Percentiles rank a stretch among this genome's conserved stretches.
Evolutionary conservation across 352 stramenopile species (phyloP).

Genomic region (Pythium scleroteichum): DNA sequence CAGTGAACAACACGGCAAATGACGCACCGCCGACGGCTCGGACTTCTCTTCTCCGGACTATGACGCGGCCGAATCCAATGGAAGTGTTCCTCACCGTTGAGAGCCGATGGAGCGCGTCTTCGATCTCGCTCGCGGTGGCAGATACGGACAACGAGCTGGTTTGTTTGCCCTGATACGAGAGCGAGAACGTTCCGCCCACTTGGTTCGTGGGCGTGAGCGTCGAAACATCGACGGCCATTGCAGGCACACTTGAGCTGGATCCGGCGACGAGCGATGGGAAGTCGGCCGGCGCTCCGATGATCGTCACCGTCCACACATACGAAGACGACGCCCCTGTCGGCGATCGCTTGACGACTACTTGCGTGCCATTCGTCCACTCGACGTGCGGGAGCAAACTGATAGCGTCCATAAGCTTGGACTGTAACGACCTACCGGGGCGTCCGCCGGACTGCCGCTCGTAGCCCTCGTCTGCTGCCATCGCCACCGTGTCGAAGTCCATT

Average conservation of each 20-base stretch:
- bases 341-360: conserved; percentile 1
- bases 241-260: not conserved
- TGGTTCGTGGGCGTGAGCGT: conserved; percentile 3
- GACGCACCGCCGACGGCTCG: conserved; percentile 1
- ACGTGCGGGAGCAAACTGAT: conserved; percentile 15
- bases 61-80: conserved; percentile 5
- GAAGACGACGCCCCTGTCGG: not conserved
- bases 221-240: conserved; percentile 8
- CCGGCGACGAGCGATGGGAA: conserved; percentile 30
- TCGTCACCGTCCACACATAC: conserved; percentile 33
- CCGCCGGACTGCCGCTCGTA: conserved; percentile 28
- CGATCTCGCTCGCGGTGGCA: not conserved
- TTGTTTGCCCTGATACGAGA: not conserved
- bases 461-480: conserved; percentile 34
- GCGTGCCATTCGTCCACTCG: conserved; percentile 2
- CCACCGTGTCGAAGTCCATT: conserved; percentile 40
- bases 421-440: conserved; percentile 32
- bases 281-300: conserved; percentile 26
- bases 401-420: conserved; percentile 24
- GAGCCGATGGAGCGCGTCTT: conserved; percentile 15
- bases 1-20: conserved; percentile 28
- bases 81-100: conserved; percentile 6
- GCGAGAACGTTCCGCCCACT: conserved; percentile 17
- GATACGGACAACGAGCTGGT: conserved; percentile 8
- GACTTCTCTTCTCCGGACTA: conserved; percentile 21